Base-by-base conservation (phyloP, 176 grass and related monocot species). In the barley (Hordeum vulgare) region DNA sequence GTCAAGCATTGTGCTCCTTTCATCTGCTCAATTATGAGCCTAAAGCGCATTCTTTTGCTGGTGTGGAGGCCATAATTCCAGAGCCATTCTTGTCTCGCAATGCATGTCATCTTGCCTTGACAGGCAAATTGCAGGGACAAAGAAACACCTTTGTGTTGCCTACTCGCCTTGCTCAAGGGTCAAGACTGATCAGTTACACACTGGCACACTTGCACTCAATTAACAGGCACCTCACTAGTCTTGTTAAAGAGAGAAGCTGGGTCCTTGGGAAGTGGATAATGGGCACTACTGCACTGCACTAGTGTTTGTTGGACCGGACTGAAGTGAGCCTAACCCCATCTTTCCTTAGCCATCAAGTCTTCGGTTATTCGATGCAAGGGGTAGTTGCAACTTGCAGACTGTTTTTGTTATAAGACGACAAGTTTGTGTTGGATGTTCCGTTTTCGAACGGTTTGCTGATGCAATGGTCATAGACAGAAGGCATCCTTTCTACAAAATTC, bases 321-420 rank as follows among this genome's bases (percentile, higher is more conserved):
- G 90, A 84, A 71, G 63, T 62, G 34, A 84, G 37, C 86, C 63
- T 89, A 84, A 83, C 40, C 56, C 15, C 56, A 9, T 73, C 71
- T 42, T 89, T 89, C 81, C 90, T 92, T 92, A 89, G 84, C 77
- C 84, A 81, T 61, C 84, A 89, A 92, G 87, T 81, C 17, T 92
- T 71, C 61, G 66, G 39, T 51, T 71, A 81, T 72, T 81, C 53
- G 31, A 71, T 82, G 56, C 67, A 53, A 53, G 26, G 14, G 40
- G 68, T 40, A 12, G 40, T 31, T 74, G 10, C 47, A 9, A 13
- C 53, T 33, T 74, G 10, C 37, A 7, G 28, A 51, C 7, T 25
- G 11, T 31, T 63, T 63, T 33, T 25, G 18, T 17, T 74, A 25
- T 23, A 66, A 74, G 3, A 78, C 79, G 3, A 74, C 79, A 39